phyloP scores from a whole-genome alignment of 441 rosid genomes.

The Adansonia rubrostipa region DNA sequence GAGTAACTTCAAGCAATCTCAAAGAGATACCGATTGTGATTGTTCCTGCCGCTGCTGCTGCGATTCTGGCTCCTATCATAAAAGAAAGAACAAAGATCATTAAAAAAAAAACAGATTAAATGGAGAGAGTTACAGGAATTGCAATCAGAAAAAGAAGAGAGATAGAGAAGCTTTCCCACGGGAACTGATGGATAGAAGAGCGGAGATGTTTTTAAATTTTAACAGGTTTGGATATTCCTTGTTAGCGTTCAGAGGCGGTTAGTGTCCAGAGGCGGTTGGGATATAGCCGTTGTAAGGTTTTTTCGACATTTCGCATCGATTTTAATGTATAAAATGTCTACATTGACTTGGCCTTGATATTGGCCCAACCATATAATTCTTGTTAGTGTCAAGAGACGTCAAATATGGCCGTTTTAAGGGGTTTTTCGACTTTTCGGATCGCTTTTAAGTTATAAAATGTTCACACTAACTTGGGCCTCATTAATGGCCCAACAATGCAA shows the following conservation, averaged over 20 bases:
- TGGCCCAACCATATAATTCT: neutral
- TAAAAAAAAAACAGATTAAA: neutral
- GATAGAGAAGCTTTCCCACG: slow-evolving; percentile 19
- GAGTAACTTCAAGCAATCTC: slow-evolving; percentile 75
- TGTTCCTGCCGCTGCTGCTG: slow-evolving; percentile 30
- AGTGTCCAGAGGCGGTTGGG: too few species aligned
- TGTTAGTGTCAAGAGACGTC: neutral
- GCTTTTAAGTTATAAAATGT: too few species aligned
- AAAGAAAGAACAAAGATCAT: neutral
- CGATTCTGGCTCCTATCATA: slow-evolving; percentile 38
- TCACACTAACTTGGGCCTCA: neutral
- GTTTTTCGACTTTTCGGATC: neutral
- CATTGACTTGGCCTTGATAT: too few species aligned
- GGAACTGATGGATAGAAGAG: neutral
- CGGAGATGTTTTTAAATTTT: neutral
- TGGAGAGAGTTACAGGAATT: neutral
- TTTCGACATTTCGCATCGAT: too few species aligned
- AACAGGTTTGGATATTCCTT: neutral
- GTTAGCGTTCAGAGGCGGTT: too few species aligned
- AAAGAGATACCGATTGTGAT: slow-evolving; percentile 53
- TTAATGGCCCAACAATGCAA: neutral
- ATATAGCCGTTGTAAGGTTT: too few species aligned
- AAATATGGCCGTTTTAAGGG: neutral
- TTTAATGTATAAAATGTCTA: too few species aligned
- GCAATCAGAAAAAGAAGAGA: neutral